Percentiles rank a stretch among this genome's conserved stretches.
These are phyloP conservation scores for Tricholoma matsutake DNA, from an alignment of 768 basidiomycete species.

Conservation along the genomic window DNA sequence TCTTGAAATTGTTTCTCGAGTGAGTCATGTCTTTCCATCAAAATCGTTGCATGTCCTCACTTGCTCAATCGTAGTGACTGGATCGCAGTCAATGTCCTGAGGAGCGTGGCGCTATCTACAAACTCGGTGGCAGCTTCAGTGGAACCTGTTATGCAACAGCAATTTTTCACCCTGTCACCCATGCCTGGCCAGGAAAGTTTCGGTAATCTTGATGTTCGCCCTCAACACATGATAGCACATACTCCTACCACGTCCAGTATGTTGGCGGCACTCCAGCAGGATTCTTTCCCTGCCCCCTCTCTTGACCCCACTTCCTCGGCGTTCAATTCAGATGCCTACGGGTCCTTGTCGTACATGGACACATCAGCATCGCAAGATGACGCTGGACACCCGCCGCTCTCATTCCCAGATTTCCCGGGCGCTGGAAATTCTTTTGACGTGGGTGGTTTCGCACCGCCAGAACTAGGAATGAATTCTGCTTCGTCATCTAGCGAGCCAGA, in stretches of 20 bases:
- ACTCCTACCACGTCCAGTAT: conserved; percentile 89
- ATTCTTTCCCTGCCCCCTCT: conserved; percentile 61
- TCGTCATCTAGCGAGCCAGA: conserved; percentile 59
- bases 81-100: conserved; percentile 86
- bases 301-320: conserved; percentile 61
- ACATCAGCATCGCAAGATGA: conserved; percentile 64
- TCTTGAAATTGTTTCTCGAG: conserved; percentile 89
- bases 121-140: conserved; percentile 91
- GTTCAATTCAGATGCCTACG: conserved; percentile 69
- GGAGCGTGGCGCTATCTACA: conserved; percentile 84
- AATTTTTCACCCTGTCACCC: conserved; percentile 84
- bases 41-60: conserved; percentile 1
- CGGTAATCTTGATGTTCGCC: conserved; percentile 58
- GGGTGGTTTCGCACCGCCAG: conserved; percentile 60
- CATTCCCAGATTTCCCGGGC: conserved; percentile 68
- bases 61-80: conserved; percentile 61
- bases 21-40: conserved; percentile 36
- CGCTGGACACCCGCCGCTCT: conserved; percentile 58
- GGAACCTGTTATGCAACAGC: conserved; percentile 88
- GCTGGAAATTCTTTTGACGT: conserved; percentile 70
- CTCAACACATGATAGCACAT: conserved; percentile 66
- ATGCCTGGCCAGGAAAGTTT: conserved; percentile 87
- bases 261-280: conserved; percentile 83
- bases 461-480: conserved; percentile 55
- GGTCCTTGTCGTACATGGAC: conserved; percentile 75